Evolutionary conservation across 345 rosid genomes (phyloP), one percentile per base, ranked within the genome.

Genomic region (Gossypium australe): DNA sequence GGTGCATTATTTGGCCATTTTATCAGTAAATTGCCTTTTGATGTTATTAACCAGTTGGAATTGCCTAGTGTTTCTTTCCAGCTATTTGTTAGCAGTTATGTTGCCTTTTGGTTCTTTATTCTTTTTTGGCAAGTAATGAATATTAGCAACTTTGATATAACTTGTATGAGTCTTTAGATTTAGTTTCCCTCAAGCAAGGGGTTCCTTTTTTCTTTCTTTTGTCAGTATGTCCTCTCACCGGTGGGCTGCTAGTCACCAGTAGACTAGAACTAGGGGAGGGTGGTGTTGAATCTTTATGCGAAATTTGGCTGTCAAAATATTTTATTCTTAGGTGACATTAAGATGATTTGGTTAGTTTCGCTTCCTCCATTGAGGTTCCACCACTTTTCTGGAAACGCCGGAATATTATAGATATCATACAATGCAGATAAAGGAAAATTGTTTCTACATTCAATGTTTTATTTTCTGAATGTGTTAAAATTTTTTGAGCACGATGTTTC

Each of bases 241-340:
- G 9, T 44, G 27, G 17, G 69, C 12, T 20, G 12, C 5, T 65
- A 24, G 52, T 65, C 29, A 65, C 70, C 44, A 10, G 52, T 44
- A 65, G 52, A 20, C 70, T 65, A 43, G 52, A 48, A 24, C 69
- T 6, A 44, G n/a, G 70, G n/a, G n/a, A 45, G 53, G 70, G 51
- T 9, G 34, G 12, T 44, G n/a, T 6, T 66, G n/a, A 45, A 66
- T 67, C 13, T 6, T 48, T 48, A 24, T 48, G 24, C 9, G 12
- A 49, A 27, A 27, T 24, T 2, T 18, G 13, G 59, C 20, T 68
- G 44, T 49, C 51, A 24, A 56, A 68, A 24, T 69, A 27, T 69
- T 27, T 49, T 69, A 51, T 7, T 51, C 34, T 51, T 69, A 12
- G 4, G 44, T n/a, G 34, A 8, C 22, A 14, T 48, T 48, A 67